Conservation (phyloP, 2,329 filamentous ascomycete species). For the Sclerotinia borealis region DNA sequence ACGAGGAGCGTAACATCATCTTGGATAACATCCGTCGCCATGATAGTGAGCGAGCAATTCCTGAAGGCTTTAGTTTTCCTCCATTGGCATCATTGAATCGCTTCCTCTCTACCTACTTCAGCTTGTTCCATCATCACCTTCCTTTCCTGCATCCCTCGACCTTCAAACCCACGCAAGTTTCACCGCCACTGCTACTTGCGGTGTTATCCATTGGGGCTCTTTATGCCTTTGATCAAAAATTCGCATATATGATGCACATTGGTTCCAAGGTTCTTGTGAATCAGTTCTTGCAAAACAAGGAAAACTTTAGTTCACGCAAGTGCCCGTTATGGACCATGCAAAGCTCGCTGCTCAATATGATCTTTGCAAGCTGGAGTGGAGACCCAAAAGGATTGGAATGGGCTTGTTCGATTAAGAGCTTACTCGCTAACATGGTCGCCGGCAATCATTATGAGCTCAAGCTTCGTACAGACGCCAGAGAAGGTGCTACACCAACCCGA, state of each 20-base stretch:
- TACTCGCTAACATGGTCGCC: constrained; percentile 97
- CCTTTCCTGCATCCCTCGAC: constrained; percentile 92
- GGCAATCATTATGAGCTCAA: constrained; percentile 96
- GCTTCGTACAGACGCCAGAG: constrained; percentile 81
- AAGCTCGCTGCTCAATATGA: constrained; percentile 93
- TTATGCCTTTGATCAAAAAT: constrained; percentile 95
- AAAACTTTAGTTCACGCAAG: constrained; percentile 96
- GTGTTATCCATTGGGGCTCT: constrained; percentile 92
- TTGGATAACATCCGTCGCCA: constrained; percentile 77
- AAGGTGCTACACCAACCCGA: constrained; percentile 67
- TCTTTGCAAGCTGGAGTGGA: constrained; percentile 98
- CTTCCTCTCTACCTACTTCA: constrained; percentile 93
- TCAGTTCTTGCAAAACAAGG: constrained; percentile 95
- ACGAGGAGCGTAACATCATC: constrained; percentile 80
- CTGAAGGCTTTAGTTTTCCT: constrained; percentile 85
- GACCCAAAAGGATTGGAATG: constrained; percentile 96
- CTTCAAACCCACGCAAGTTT: constrained; percentile 73
- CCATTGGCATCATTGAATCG: constrained; percentile 76
- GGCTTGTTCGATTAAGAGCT: constrained; percentile 98
- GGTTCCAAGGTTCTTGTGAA: constrained; percentile 96
- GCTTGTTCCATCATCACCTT: constrained; percentile 91
- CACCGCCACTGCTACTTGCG: constrained; percentile 77
- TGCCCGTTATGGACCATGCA: constrained; percentile 99
- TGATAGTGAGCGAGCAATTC: constrained; percentile 75
- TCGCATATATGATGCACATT: constrained; percentile 95